Evolutionary conservation across 2,329 filamentous ascomycete genomes (phyloP).

Genomic region (Beauveria pseudobassiana): DNA sequence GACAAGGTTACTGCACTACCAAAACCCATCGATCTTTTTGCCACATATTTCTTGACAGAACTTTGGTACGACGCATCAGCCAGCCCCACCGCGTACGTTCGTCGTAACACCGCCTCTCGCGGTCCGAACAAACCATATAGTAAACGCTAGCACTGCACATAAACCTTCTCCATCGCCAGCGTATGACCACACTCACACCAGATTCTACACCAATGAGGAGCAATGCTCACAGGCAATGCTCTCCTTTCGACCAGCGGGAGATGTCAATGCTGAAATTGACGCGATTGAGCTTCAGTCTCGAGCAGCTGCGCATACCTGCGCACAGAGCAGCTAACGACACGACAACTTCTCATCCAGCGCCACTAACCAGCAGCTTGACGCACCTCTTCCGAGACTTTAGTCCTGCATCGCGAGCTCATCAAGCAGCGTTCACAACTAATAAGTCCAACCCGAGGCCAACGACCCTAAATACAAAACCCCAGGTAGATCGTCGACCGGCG

Average conservation of each 20-base stretch:
- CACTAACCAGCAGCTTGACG: constrained; percentile 62
- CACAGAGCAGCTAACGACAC: constrained; percentile 65
- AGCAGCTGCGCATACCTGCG: constrained; percentile 64
- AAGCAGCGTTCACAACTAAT: constrained; percentile 71
- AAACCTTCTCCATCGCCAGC: constrained; percentile 24
- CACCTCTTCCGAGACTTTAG: constrained; percentile 71
- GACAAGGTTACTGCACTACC: no score
- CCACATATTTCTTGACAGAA: no score
- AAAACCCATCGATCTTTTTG: no score
- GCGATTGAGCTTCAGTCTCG: constrained; percentile 65
- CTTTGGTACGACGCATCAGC: no score
- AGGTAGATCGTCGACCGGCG: constrained; percentile 55
- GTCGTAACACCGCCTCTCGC: no score
- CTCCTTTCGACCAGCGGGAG: constrained; percentile 81
- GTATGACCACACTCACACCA: constrained; percentile 59
- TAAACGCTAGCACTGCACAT: no score
- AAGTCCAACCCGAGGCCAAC: constrained; percentile 71
- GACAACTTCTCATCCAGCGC: constrained; percentile 61
- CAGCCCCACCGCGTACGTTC: no score
- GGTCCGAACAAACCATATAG: no score
- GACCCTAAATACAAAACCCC: constrained; percentile 66
- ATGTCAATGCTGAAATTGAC: constrained; percentile 71
- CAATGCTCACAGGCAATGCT: constrained; percentile 60
- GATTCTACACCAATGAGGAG: constrained; percentile 40
- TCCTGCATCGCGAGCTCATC: constrained; percentile 69